Evolutionary conservation across 2,329 filamentous ascomycete species (phyloP).

Genomic region (Pseudogymnoascus sp.): DNA sequence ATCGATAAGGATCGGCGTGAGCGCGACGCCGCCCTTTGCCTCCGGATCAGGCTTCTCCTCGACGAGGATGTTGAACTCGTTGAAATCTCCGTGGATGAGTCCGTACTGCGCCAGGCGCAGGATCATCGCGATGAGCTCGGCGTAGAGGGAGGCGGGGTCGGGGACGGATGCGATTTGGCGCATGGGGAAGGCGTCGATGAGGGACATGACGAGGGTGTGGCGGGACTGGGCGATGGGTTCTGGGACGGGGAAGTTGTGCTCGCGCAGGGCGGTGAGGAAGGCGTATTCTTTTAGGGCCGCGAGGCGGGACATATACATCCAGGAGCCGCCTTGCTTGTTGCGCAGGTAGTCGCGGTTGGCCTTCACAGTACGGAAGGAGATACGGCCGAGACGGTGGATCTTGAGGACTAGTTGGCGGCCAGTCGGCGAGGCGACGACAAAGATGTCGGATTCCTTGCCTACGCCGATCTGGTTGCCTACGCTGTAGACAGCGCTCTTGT

Average conservation of each 20-base stretch:
- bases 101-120: constrained; percentile 76
- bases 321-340: constrained; percentile 70
- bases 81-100: constrained; percentile 95
- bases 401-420: constrained; percentile 80
- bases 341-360: constrained; percentile 91
- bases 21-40: constrained; percentile 29
- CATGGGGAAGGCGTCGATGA: constrained; percentile 86
- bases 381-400: constrained; percentile 89
- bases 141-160: constrained; percentile 77
- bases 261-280: constrained; percentile 80
- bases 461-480: constrained; percentile 92
- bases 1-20: constrained; percentile 85
- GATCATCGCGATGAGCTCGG: constrained; percentile 82
- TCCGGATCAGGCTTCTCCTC: constrained; percentile 55
- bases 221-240: constrained; percentile 81
- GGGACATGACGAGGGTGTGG: constrained; percentile 92
- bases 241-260: constrained; percentile 84
- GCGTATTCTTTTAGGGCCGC: constrained; percentile 91
- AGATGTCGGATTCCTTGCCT: constrained; percentile 95
- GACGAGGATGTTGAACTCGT: constrained; percentile 97
- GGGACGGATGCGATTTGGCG: constrained; percentile 80
- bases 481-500: constrained; percentile 73
- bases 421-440: constrained; percentile 75
- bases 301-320: constrained; percentile 96
- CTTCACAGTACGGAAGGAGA: constrained; percentile 95